These are phyloP conservation scores for Cucurbitaria berberidis DNA, from an alignment of 2,329 filamentous ascomycete species.

Conservation along the genomic window DNA sequence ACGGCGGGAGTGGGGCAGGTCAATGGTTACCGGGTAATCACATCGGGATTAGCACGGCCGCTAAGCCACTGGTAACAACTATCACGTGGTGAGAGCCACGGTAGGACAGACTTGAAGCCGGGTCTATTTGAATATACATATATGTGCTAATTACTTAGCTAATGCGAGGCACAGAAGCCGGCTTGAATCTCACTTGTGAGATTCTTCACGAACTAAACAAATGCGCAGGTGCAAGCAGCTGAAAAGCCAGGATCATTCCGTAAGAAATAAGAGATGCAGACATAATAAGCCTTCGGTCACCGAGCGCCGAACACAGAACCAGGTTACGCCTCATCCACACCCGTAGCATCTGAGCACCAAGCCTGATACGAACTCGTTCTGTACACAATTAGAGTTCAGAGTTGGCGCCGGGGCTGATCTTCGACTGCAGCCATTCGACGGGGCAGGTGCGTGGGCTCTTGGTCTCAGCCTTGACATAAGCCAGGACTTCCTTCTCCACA, in stretches of 20 bases:
- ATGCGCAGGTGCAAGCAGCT: neutral
- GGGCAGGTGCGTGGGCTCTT: slow-evolving; percentile 10
- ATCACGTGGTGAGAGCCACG: neutral
- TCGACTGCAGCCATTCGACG: slow-evolving; percentile 12
- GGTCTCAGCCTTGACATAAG: slow-evolving; percentile 10
- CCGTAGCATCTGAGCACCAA: neutral
- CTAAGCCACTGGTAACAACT: neutral
- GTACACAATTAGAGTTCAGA: too few relatives aligned
- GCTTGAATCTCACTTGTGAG: neutral
- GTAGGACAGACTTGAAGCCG: neutral
- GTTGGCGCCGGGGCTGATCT: slow-evolving; percentile 1
- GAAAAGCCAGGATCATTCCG: neutral
- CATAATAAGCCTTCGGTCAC: slow-evolving; percentile 6
- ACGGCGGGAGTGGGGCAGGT: neutral
- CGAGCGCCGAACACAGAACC: neutral
- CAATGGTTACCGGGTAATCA: neutral
- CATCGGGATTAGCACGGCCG: neutral
- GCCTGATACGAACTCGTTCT: neutral
- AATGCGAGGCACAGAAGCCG: neutral
- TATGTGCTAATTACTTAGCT: neutral
- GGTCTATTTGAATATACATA: neutral
- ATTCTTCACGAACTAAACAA: neutral
- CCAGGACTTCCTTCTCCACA: slow-evolving; percentile 18
- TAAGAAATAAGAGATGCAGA: neutral
- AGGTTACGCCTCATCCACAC: neutral